A percentile compares a stretch with the other conserved stretches of the same genome.
Conservation (phyloP, 257 asterid genomes). For the Solanum appendiculatum region DNA sequence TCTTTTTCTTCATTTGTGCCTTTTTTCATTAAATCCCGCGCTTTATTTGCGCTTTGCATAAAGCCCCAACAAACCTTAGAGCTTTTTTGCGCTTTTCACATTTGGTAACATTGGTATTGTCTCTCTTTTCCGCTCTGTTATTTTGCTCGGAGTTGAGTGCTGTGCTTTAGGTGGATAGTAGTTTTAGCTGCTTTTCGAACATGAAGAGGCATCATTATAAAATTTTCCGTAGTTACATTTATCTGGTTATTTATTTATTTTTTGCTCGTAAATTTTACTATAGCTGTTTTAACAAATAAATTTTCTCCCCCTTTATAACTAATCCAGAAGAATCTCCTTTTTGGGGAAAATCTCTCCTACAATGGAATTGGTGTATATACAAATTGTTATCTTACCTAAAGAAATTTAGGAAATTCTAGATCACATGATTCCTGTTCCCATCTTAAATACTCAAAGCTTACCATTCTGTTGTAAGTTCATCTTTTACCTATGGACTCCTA, state of each 20-base stretch:
- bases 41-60: neutral
- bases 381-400: neutral
- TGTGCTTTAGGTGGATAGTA: neutral
- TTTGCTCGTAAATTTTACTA: neutral
- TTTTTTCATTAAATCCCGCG: neutral
- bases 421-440: neutral
- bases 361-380: neutral
- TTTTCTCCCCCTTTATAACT: neutral
- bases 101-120: neutral
- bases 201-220: neutral
- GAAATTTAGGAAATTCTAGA: neutral
- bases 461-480: neutral
- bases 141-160: neutral
- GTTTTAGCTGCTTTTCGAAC: neutral
- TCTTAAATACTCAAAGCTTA: neutral
- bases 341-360: neutral
- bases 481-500: slow-evolving; percentile 1
- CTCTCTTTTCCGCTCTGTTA: neutral
- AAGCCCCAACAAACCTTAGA: neutral
- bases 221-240: neutral
- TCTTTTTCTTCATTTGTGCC: neutral
- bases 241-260: neutral
- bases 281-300: neutral
- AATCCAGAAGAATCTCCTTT: neutral
- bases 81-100: neutral